These are phyloP conservation scores for Amanita fuliginea DNA, from an alignment of 768 basidiomycete species.

Conservation along the genomic window DNA sequence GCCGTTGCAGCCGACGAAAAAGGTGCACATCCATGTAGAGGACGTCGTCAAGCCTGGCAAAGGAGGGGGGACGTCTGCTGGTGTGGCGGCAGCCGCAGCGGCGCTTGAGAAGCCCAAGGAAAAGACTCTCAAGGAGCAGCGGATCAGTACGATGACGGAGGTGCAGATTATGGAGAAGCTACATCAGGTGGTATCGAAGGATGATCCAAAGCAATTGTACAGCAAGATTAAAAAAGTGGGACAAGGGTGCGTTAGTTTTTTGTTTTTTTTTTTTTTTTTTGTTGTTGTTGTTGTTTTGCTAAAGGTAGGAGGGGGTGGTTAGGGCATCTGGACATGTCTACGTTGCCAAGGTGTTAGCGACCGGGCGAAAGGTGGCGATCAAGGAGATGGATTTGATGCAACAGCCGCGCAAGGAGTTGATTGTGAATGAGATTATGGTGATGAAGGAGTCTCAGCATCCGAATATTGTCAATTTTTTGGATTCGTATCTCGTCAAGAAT, in stretches of 20 bases:
- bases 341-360: slow-evolving; percentile 83
- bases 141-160: slow-evolving; percentile 95
- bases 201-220: slow-evolving; percentile 85
- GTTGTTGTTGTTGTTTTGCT: slow-evolving; percentile 8
- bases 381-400: slow-evolving; percentile 97
- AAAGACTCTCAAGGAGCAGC: slow-evolving; percentile 60
- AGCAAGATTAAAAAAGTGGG: slow-evolving; percentile 99
- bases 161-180: slow-evolving; percentile 98
- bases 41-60: slow-evolving; percentile 28
- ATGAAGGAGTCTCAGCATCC: slow-evolving; percentile 99
- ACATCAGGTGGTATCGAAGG: slow-evolving; percentile 72
- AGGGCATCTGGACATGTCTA: slow-evolving; percentile 98
- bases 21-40: slow-evolving; percentile 41
- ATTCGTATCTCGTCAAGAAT: slow-evolving; percentile 80
- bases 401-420: slow-evolving; percentile 93
- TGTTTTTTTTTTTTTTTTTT: slow-evolving; percentile 4
- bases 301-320: slow-evolving; percentile 5
- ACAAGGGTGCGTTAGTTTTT: slow-evolving; percentile 65
- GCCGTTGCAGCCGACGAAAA: slow-evolving; percentile 68
- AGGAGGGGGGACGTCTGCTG: slow-evolving; percentile 25
- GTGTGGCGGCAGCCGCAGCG: slow-evolving; percentile 55
- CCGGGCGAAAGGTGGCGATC: slow-evolving; percentile 86
- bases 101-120: slow-evolving; percentile 69
- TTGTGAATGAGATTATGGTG: slow-evolving; percentile 96
- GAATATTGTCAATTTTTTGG: slow-evolving; percentile 93